A percentile compares a stretch with the other conserved stretches of the same genome.
These are phyloP conservation scores for Conticribra guillardii DNA, from an alignment of 108 stramenopile species.

Conservation along the genomic window DNA sequence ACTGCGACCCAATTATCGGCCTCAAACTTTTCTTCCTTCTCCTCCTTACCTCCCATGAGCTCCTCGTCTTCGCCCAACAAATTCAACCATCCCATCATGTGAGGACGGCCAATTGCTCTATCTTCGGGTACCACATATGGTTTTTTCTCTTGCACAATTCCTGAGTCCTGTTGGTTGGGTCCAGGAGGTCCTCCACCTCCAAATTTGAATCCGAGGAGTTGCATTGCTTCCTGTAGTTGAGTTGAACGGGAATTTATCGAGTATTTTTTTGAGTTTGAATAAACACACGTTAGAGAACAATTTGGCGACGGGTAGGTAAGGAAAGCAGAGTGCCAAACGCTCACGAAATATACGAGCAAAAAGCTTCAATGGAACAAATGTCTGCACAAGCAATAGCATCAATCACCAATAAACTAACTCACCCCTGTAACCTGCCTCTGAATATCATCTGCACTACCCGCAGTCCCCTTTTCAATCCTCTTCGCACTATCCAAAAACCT, in stretches of 20 bases:
- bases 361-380: neutral
- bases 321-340: no score
- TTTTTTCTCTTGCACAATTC: constrained; percentile 35
- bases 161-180: neutral
- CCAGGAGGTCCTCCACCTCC: constrained; percentile 26
- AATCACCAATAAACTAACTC: neutral
- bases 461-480: constrained; percentile 40
- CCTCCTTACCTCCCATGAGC: constrained; percentile 19
- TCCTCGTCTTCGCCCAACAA: constrained; percentile 58
- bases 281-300: no score
- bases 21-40: constrained; percentile 39
- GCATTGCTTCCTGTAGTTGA: constrained; percentile 38
- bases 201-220: constrained; percentile 50
- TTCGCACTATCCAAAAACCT: constrained; percentile 74
- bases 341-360: neutral
- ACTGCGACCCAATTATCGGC: constrained; percentile 53
- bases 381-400: neutral
- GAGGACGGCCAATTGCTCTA: constrained; percentile 74
- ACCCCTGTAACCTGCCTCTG: constrained; percentile 43
- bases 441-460: constrained; percentile 43
- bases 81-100: constrained; percentile 83
- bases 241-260: neutral
- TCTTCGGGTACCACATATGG: constrained; percentile 70
- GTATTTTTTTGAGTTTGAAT: no score
- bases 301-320: no score